Evolutionary conservation across 2,329 filamentous ascomycete species (phyloP).

Genomic region (Curvularia lunata): DNA sequence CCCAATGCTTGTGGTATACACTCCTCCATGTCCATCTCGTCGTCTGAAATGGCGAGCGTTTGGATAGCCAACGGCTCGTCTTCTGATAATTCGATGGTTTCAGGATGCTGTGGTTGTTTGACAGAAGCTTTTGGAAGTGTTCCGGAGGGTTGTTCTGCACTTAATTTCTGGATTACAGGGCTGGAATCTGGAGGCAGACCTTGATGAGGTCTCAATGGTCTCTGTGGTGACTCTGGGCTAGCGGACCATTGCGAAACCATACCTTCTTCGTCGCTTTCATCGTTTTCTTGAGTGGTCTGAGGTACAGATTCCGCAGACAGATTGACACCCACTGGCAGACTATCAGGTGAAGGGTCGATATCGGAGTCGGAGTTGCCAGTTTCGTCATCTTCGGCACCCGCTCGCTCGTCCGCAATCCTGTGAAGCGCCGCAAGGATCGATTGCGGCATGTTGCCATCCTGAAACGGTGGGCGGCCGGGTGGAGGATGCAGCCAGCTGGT

Average conservation of each 20-base stretch:
- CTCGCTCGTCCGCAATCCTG: slow-evolving; percentile 27
- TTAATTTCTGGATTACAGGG: slow-evolving; percentile 12
- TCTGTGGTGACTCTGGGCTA: slow-evolving; percentile 26
- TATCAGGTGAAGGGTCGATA: slow-evolving; percentile 26
- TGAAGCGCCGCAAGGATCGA: slow-evolving; percentile 34
- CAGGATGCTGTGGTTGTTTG: not conserved
- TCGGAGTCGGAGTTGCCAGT: slow-evolving; percentile 20
- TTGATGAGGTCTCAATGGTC: slow-evolving; percentile 7
- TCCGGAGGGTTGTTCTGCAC: not conserved
- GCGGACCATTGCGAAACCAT: slow-evolving; percentile 26
- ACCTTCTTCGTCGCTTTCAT: slow-evolving; percentile 8
- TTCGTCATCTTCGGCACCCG: slow-evolving; percentile 17
- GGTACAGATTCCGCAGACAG: slow-evolving; percentile 14
- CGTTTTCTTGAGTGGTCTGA: slow-evolving; percentile 7
- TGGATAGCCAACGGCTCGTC: slow-evolving; percentile 16
- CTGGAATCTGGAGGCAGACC: slow-evolving; percentile 44
- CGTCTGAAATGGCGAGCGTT: slow-evolving; percentile 23
- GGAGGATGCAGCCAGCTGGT: slow-evolving; percentile 47
- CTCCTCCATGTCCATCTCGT: slow-evolving; percentile 41
- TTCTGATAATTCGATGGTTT: slow-evolving; percentile 18
- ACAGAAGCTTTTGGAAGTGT: not conserved
- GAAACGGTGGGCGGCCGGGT: slow-evolving; percentile 43
- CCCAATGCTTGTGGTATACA: slow-evolving; percentile 40
- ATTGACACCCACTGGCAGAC: slow-evolving; percentile 5
- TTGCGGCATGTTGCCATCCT: slow-evolving; percentile 50